Evolutionary conservation across 768 basidiomycete species (phyloP).

Genomic region (Floccularia luteovirens): DNA sequence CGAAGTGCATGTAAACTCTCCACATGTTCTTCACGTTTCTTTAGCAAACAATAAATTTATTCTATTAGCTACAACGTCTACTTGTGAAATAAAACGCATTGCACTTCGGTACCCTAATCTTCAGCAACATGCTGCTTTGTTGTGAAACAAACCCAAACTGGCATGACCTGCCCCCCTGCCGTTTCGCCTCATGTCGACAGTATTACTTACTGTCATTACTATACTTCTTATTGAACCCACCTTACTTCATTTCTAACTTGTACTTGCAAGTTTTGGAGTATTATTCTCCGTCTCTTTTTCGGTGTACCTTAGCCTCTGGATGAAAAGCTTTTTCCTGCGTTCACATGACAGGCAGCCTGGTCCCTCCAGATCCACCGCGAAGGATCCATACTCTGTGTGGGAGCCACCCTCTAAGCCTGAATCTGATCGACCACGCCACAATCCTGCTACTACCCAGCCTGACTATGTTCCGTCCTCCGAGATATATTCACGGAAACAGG

Average conservation of each 20-base stretch:
- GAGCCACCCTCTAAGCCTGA: conserved; percentile 17
- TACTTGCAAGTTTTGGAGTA: conserved; percentile 7
- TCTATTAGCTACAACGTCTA: too few relatives aligned
- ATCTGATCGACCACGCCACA: conserved; percentile 18
- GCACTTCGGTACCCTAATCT: too few relatives aligned
- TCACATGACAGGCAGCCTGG: conserved; percentile 35
- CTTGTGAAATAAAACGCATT: too few relatives aligned
- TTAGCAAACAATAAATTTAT: background rate
- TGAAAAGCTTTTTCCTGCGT: conserved; percentile 46
- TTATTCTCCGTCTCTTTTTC: conserved; percentile 13
- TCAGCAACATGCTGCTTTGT: too few relatives aligned
- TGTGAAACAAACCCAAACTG: too few relatives aligned
- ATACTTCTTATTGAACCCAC: conserved; percentile 16
- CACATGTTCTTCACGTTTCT: too few relatives aligned
- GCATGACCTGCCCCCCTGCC: too few relatives aligned
- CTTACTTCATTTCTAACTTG: conserved; percentile 5
- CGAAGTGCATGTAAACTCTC: too few relatives aligned
- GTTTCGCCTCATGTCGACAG: conserved; percentile 59
- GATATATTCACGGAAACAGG: conserved; percentile 13
- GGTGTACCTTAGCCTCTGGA: conserved; percentile 29
- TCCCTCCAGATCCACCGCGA: conserved; percentile 29
- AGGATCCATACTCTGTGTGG: conserved; percentile 30
- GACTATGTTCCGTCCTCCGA: conserved; percentile 4
- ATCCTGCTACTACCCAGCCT: conserved; percentile 9
- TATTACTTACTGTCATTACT: conserved; percentile 11